Conservation (phyloP, 225 moss, liverwort and hornwort genomes). For the Physcomitrium patens region DNA sequence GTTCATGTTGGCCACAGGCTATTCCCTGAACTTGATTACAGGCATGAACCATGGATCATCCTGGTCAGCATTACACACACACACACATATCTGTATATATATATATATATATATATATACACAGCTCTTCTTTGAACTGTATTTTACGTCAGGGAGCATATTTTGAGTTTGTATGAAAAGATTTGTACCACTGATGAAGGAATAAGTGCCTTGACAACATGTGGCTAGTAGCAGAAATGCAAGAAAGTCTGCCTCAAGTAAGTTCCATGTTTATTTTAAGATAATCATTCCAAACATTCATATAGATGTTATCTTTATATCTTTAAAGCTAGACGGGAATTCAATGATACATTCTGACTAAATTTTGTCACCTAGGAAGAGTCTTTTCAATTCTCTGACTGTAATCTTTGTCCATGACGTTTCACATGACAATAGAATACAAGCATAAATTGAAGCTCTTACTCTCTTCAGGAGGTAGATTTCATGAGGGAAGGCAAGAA, state of each 20-base stretch:
- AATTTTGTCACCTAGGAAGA: neutral
- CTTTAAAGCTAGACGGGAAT: no score
- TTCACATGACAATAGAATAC: neutral
- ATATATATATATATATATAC: no score
- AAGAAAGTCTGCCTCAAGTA: conserved; percentile 74
- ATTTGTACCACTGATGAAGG: neutral
- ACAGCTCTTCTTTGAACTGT: neutral
- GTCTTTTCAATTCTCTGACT: neutral
- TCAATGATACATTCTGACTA: no score
- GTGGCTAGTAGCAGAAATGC: conserved; percentile 75
- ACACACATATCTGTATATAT: no score
- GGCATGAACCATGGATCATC: conserved; percentile 37
- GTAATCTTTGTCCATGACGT: no score
- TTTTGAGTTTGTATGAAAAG: neutral
- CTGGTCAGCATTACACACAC: neutral
- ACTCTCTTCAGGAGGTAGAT: conserved; percentile 57
- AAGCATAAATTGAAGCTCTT: neutral
- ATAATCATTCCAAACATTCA: neutral
- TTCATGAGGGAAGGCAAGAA: conserved; percentile 76
- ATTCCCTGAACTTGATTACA: conserved; percentile 72
- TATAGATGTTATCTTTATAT: no score
- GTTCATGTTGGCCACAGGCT: conserved; percentile 67
- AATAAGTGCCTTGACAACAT: conserved; percentile 32
- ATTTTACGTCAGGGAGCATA: neutral
- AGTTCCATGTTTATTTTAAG: conserved; percentile 18